Evolutionary conservation across 2,329 filamentous ascomycete genomes (phyloP).

Genomic region (Calonectria montana): DNA sequence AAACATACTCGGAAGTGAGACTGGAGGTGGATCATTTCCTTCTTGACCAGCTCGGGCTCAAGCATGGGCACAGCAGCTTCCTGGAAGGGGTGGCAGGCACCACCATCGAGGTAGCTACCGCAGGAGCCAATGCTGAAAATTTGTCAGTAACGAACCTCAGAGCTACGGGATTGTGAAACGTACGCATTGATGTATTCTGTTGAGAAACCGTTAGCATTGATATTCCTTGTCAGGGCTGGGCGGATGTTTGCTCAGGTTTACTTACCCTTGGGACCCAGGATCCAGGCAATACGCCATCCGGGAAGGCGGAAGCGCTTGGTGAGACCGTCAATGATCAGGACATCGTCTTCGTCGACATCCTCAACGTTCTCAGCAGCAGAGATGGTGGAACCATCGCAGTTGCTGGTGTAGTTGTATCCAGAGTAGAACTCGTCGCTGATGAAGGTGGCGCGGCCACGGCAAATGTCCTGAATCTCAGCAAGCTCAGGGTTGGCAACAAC

Average conservation of each 20-base stretch:
- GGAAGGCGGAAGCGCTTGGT: slow-evolving; percentile 97
- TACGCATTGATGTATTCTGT: slow-evolving; percentile 87
- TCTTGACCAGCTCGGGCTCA: slow-evolving; percentile 82
- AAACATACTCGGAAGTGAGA: slow-evolving; percentile 78
- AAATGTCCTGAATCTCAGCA: slow-evolving; percentile 91
- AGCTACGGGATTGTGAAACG: slow-evolving; percentile 36
- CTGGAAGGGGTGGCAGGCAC: slow-evolving; percentile 95
- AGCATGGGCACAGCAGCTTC: slow-evolving; percentile 94
- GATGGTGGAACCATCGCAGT: slow-evolving; percentile 91
- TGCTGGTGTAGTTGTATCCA: slow-evolving; percentile 93
- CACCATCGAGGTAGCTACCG: slow-evolving; percentile 93
- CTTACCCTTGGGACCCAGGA: slow-evolving; percentile 83
- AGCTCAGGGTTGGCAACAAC: slow-evolving; percentile 88
- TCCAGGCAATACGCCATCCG: slow-evolving; percentile 97
- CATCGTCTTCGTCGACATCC: slow-evolving; percentile 90
- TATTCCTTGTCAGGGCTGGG: not conserved
- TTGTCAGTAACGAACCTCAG: slow-evolving; percentile 29
- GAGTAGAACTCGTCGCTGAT: slow-evolving; percentile 98
- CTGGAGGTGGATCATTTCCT: slow-evolving; percentile 92
- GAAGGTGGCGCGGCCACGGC: slow-evolving; percentile 88
- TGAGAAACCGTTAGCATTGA: slow-evolving; percentile 21
- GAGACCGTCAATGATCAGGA: slow-evolving; percentile 93
- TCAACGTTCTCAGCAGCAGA: slow-evolving; percentile 90
- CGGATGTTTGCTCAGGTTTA: not conserved
- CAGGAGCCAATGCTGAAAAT: slow-evolving; percentile 78